Evolutionary conservation across 1,284 basidiomycete species (phyloP), one percentile per base, ranked within the genome.

Genomic region (Mrakiaceae sp.): DNA sequence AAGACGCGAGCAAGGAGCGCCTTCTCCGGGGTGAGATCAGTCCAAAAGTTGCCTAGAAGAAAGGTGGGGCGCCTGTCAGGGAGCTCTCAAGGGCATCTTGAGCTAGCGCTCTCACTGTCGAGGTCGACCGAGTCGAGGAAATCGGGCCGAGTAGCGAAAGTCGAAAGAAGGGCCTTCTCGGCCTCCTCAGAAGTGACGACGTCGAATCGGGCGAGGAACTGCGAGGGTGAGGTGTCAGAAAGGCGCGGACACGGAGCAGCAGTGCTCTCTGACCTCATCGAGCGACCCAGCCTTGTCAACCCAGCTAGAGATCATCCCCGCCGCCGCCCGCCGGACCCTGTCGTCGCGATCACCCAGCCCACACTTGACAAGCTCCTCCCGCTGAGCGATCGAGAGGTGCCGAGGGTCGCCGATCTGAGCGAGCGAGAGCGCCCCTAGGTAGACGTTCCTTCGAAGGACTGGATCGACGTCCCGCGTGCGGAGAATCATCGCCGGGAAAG

Each of bases 331-430:
- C 51, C 87, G 81, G 5, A 98, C 93, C n/a, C 76, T 79, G 0
- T 84, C 82, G 69, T 96, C 93, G 58, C 94, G 81, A 74, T 97
- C 95, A 0, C 90, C 88, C 3, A 97, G 79, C 0, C 94, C 94
- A 68, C 88, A 85, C 55, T 84, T 83, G 12, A 93, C 83, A 39
- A 90, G 79, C 63, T 84, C 79, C 71, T 92, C 88, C 39, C 91
- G 82, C 74, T 93, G 88, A 0, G 83, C 80, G 39, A 90, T 86
- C 0, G 82, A 83, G 47, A 93, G 79, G 8, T 82, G 81, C 9
- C 84, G 81, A 2, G 88, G 86, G 70, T 87, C 84, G 2, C 82
- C 83, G 0, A 86, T 75, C 54, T 84, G 83, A 5, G 71, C 67
- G 40, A 71, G 68, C 4, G 81, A 76, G 16, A 79, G 73, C 0